These are phyloP conservation scores for Vigna nakashimae DNA, from an alignment of 306 rosid genomes.

Conservation along the genomic window DNA sequence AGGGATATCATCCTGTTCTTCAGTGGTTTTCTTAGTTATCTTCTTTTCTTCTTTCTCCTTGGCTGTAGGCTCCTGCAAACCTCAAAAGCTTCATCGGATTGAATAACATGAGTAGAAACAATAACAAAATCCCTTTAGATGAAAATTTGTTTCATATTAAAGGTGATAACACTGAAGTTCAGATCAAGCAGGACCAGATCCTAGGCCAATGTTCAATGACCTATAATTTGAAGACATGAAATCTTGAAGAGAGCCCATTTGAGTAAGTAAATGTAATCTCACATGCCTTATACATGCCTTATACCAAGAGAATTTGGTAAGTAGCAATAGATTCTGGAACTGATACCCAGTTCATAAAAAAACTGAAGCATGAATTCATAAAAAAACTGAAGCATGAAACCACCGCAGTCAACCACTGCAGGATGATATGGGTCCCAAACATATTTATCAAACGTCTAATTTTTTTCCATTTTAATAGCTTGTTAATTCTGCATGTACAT, in stretches of 20 bases:
- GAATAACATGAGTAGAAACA: not conserved
- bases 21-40: slow-evolving; percentile 20
- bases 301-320: not conserved
- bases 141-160: not conserved
- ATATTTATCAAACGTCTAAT: slow-evolving; percentile 11
- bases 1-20: slow-evolving; percentile 74
- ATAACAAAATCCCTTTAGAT: not conserved
- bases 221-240: slow-evolving; percentile 8
- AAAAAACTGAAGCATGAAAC: not conserved
- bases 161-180: slow-evolving; percentile 7
- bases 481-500: not conserved
- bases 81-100: slow-evolving; percentile 30
- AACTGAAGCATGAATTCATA: not conserved
- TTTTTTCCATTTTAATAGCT: not conserved
- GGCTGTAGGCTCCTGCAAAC: slow-evolving; percentile 67
- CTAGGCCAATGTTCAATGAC: not conserved
- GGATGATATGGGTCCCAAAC: not conserved
- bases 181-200: slow-evolving; percentile 10
- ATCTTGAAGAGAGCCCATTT: not conserved
- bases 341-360: not conserved
- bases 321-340: slow-evolving; percentile 9
- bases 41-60: slow-evolving; percentile 65
- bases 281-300: not conserved
- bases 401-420: not conserved
- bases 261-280: not conserved